Conservation (phyloP, 352 stramenopile genomes). For the Phytopythium oedochilum region DNA sequence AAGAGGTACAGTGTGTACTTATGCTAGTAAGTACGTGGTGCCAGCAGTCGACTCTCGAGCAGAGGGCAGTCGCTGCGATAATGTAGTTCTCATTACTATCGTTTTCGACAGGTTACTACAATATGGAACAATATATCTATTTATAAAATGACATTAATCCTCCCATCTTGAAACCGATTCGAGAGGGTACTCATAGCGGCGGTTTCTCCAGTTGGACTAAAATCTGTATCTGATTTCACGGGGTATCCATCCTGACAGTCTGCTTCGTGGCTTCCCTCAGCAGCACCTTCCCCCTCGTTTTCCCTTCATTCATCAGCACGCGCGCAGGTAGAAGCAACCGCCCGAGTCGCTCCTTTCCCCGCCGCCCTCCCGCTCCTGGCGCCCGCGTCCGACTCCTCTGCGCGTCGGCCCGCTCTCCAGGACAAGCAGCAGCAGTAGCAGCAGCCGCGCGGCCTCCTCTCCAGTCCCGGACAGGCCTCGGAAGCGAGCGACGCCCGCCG, state of each 20-base stretch:
- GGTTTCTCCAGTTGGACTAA: no score
- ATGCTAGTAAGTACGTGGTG: no score
- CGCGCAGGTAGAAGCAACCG: not conserved
- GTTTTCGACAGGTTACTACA: no score
- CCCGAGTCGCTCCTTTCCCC: not conserved
- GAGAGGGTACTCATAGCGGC: no score
- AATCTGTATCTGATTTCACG: not conserved
- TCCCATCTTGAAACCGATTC: no score
- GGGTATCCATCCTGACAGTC: not conserved
- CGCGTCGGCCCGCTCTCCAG: not conserved
- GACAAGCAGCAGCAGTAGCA: not conserved
- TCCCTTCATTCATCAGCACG: not conserved
- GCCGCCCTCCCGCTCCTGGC: not conserved
- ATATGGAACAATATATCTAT: no score
- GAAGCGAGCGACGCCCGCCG: not conserved
- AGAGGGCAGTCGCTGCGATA: no score
- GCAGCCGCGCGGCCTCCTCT: not conserved
- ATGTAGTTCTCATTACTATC: no score
- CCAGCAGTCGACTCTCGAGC: no score
- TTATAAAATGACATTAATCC: no score
- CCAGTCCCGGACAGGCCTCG: not conserved
- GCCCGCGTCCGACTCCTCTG: slow-evolving; percentile 1
- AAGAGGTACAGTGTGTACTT: no score
- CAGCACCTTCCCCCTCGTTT: slow-evolving; percentile 1
- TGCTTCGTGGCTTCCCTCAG: slow-evolving; percentile 3